Percentiles rank a stretch among this genome's conserved stretches.
Evolutionary conservation across 805 yeast species (phyloP).

Genomic region (Kazachstania africana): DNA sequence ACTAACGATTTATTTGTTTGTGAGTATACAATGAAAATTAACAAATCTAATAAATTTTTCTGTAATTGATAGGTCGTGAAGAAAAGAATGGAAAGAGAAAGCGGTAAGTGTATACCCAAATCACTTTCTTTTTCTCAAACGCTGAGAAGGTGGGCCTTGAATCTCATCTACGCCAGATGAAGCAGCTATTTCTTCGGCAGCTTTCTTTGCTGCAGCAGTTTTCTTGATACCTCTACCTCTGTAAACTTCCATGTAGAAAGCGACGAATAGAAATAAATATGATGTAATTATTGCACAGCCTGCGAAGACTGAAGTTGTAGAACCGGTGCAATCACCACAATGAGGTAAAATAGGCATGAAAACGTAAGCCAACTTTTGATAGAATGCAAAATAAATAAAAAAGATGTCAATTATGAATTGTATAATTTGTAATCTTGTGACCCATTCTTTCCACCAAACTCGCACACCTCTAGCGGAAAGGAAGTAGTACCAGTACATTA

Average conservation of each 20-base stretch:
- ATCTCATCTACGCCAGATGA: constrained; percentile 71
- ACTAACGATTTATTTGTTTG: too few relatives aligned
- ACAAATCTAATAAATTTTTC: too few relatives aligned
- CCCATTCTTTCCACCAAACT: constrained; percentile 99
- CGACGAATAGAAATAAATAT: constrained; percentile 61
- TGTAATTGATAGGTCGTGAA: too few relatives aligned
- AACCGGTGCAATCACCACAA: constrained; percentile 67
- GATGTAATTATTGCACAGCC: constrained; percentile 72
- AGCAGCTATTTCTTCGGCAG: constrained; percentile 51
- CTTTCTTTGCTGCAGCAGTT: constrained; percentile 24
- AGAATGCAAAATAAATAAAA: constrained; percentile 87
- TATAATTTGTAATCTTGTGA: constrained; percentile 85
- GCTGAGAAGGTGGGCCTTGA: too few relatives aligned
- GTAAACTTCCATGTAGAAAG: constrained; percentile 71
- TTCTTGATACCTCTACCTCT: constrained; percentile 27
- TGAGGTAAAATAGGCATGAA: constrained; percentile 30
- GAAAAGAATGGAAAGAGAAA: too few relatives aligned
- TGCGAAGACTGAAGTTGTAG: constrained; percentile 55
- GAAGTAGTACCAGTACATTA: constrained; percentile 97
- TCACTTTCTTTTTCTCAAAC: too few relatives aligned
- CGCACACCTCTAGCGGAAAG: constrained; percentile 82
- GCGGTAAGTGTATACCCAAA: too few relatives aligned
- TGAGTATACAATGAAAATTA: too few relatives aligned
- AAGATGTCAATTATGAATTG: constrained; percentile 83
- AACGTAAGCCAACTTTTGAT: constrained; percentile 34